phyloP scores from a whole-genome alignment of 2,329 filamentous ascomycete species.

The Geosmithia morbida region DNA sequence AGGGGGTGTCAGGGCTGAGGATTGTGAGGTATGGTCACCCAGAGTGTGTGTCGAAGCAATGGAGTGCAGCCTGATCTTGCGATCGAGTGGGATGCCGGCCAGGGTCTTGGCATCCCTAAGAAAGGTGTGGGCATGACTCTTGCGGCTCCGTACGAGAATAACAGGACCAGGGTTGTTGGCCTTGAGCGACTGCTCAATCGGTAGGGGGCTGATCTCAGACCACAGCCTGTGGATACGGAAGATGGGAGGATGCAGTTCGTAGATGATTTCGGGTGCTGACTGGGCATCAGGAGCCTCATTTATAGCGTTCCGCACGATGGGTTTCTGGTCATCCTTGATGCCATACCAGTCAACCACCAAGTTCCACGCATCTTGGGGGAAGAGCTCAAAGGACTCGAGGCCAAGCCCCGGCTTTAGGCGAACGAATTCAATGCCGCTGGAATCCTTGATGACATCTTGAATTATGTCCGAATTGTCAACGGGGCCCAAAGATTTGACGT shows the following conservation, averaged over 20 bases:
- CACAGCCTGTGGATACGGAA: constrained; percentile 75
- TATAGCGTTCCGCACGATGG: constrained; percentile 64
- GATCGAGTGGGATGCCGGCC: constrained; percentile 50
- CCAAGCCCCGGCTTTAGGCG: constrained; percentile 57
- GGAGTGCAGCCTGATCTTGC: constrained; percentile 54
- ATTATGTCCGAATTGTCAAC: constrained; percentile 82
- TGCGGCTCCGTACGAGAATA: constrained; percentile 56
- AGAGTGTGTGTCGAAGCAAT: background rate
- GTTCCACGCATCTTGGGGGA: constrained; percentile 71
- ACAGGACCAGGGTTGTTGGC: constrained; percentile 46
- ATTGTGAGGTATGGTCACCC: constrained; percentile 7
- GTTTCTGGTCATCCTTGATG: constrained; percentile 49
- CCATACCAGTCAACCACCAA: constrained; percentile 75
- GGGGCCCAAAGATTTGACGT: constrained; percentile 51
- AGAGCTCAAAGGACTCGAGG: constrained; percentile 59
- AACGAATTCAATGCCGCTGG: constrained; percentile 44
- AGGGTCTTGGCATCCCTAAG: constrained; percentile 57
- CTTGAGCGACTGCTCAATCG: constrained; percentile 43
- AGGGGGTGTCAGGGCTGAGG: constrained; percentile 21
- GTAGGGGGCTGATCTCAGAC: constrained; percentile 40
- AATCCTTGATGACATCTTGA: constrained; percentile 39
- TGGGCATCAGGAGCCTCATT: constrained; percentile 43
- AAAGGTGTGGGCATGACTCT: constrained; percentile 59
- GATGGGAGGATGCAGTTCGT: constrained; percentile 72
- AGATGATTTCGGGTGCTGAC: constrained; percentile 53